Evolutionary conservation across 345 rosid species (phyloP).

Genomic region (Sonneratia alba): DNA sequence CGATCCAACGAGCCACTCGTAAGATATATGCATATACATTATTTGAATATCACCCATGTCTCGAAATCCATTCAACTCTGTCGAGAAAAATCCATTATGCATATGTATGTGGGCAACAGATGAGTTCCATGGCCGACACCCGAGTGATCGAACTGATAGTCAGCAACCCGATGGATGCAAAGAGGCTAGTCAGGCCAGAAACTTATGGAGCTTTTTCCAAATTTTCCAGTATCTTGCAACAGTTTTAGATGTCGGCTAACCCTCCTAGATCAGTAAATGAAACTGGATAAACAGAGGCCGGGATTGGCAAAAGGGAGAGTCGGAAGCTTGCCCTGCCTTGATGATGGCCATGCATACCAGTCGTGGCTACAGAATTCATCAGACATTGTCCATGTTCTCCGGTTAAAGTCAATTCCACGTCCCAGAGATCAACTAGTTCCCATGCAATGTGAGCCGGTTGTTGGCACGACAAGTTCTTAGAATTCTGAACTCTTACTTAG

Average conservation of each 20-base stretch:
- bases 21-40: no score
- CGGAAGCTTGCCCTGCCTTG: slow-evolving; percentile 26
- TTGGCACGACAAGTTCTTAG: no score
- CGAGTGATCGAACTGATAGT: slow-evolving; percentile 17
- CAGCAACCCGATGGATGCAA: slow-evolving; percentile 22
- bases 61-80: background rate
- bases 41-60: background rate
- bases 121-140: slow-evolving; percentile 33
- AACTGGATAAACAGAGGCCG: slow-evolving; percentile 38
- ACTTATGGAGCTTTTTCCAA: background rate
- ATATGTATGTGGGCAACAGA: slow-evolving; percentile 25
- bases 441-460: no score
- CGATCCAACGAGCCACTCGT: no score
- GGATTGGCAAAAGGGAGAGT: slow-evolving; percentile 33
- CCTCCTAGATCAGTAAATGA: slow-evolving; percentile 12
- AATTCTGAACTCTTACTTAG: no score
- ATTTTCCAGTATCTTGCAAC: background rate
- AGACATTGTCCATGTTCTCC: slow-evolving; percentile 17
- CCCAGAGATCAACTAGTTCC: no score
- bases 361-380: slow-evolving; percentile 69
- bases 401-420: background rate
- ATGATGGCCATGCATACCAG: slow-evolving; percentile 56
- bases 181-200: slow-evolving; percentile 37
- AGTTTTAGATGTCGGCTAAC: slow-evolving; percentile 1
- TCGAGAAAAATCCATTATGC: background rate